Evolutionary conservation across 139 green algal species (phyloP).

Genomic region (Asterochloris sp.): DNA sequence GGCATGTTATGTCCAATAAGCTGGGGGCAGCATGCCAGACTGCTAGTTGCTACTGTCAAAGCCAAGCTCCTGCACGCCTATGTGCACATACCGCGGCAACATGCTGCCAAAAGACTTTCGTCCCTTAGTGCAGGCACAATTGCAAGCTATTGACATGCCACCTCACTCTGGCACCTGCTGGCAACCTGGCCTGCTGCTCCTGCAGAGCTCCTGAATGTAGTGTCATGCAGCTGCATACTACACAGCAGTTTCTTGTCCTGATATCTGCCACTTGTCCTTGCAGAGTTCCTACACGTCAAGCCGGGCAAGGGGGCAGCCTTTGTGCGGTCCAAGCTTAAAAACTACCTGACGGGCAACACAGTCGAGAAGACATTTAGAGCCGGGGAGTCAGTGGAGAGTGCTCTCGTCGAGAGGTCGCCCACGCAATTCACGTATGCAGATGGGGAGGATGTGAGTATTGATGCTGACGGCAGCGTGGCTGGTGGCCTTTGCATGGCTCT

Average conservation of each 20-base stretch:
- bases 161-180: too few relatives aligned
- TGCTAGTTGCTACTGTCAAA: too few relatives aligned
- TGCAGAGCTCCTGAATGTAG: not conserved
- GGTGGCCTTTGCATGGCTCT: too few relatives aligned
- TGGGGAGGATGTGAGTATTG: conserved; percentile 39
- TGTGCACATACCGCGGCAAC: too few relatives aligned
- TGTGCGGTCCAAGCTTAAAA: conserved; percentile 96
- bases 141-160: too few relatives aligned
- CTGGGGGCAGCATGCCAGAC: too few relatives aligned
- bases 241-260: not conserved
- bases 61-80: too few relatives aligned
- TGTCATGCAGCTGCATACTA: not conserved
- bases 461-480: too few relatives aligned
- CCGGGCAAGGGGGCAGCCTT: conserved; percentile 97
- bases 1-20: too few relatives aligned
- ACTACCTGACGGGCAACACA: conserved; percentile 87
- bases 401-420: conserved; percentile 60
- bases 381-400: conserved; percentile 76
- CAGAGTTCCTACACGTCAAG: conserved; percentile 99
- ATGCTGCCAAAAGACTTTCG: too few relatives aligned
- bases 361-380: conserved; percentile 96
- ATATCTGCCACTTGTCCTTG: not conserved
- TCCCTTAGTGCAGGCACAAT: too few relatives aligned
- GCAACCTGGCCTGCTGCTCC: not conserved
- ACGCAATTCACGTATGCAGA: conserved; percentile 87